Base-by-base conservation (phyloP, 805 yeast species). In the Kuraishia cidri region DNA sequence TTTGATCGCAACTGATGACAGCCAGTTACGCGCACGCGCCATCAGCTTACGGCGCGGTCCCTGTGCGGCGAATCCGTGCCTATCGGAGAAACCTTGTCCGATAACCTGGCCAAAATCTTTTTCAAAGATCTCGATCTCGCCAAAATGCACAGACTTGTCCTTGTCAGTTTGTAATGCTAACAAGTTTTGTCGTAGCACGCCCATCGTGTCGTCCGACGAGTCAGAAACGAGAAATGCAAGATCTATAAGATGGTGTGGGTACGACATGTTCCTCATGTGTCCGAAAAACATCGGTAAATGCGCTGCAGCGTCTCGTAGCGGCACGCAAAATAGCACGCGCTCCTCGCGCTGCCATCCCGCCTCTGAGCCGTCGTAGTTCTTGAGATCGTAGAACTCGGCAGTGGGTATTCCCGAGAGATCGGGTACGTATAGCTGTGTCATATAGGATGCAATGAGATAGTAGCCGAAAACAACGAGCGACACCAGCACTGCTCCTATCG, bases 11-110 rank as follows among this genome's bases (percentile, higher is more conserved):
- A 81, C 86, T 1, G 90, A 64, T 51, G 87, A 73, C 27, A 90
- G 62, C 97, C 97, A 90, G 56, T 90, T 90, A 54, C 97, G 69
- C 5, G 97, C 97, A 37, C 87, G 69, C 4, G 94, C 97, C 97
- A 90, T 90, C 44, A 86, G 68, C 54, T 90, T 90, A 48, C 97
- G 68, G 53, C 97, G 70, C 29, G 94, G 94, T 9, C 95, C 97
- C 56, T 90, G 97, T 1, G 95, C 96, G 9, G 84, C 87, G 55
- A 90, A 88, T 2, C 96, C 96, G 54, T 90, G 97, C 51, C 97
- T 68, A 52, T 87, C 97, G 39, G 83, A 73, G 48, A 90, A 87
- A 15, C 90, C 81, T 60, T 90, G 97, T 37, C 97, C 96, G 40
- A 90, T 80, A 29, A 72, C 72, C 52, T 88, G 96, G 29, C 97